A percentile compares a stretch with the other conserved stretches of the same genome.
These are phyloP conservation scores for Mucor irregularis DNA, from an alignment of 371 early-diverging fungal species.

Conservation along the genomic window DNA sequence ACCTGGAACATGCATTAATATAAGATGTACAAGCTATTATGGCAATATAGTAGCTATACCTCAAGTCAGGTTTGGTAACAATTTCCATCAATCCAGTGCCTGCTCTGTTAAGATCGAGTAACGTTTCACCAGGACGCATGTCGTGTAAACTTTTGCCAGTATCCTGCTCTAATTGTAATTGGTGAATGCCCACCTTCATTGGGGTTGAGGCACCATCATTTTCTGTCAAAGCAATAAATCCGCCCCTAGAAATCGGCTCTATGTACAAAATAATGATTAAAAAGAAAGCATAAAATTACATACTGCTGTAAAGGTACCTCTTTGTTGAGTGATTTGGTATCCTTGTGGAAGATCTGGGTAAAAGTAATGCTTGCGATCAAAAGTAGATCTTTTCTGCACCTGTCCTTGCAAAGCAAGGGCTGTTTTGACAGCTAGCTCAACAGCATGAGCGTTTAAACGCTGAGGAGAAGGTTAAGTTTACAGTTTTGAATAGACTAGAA, in stretches of 20 bases:
- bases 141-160: conserved; percentile 85
- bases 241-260: conserved; percentile 74
- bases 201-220: conserved; percentile 57
- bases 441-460: conserved; percentile 71
- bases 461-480: too few relatives aligned
- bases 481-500: not conserved
- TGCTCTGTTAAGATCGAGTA: conserved; percentile 88
- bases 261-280: not conserved
- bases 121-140: conserved; percentile 55
- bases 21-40: too few relatives aligned
- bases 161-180: conserved; percentile 92
- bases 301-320: conserved; percentile 37
- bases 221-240: conserved; percentile 49
- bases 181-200: conserved; percentile 69
- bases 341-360: conserved; percentile 92
- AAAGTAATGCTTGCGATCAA: conserved; percentile 95
- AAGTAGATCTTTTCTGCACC: conserved; percentile 67
- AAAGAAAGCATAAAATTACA: not conserved
- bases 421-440: conserved; percentile 73
- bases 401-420: conserved; percentile 70
- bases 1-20: conserved; percentile 26
- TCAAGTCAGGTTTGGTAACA: conserved; percentile 84
- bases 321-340: conserved; percentile 93
- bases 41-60: too few relatives aligned
- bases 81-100: conserved; percentile 90